Evolutionary conservation across 148 eudicot species (phyloP), one percentile per base, ranked within the genome.

Genomic region (Persicaria maculosa): DNA sequence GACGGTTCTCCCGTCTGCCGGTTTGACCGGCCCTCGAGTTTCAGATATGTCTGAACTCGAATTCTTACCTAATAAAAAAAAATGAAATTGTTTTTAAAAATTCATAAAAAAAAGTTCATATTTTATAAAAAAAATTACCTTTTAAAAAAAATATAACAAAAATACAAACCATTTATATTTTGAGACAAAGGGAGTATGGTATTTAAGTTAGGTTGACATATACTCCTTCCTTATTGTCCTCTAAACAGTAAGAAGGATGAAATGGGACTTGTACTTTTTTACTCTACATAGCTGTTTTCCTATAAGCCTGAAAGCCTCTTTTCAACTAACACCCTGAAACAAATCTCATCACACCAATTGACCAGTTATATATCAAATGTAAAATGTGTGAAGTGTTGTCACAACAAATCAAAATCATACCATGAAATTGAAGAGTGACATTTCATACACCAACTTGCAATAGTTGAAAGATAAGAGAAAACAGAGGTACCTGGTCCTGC

Each of bases 351-450:
- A 1, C 17, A 17, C 20, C 20, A 17, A 15, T 16, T 16, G 0
- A 53, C 58, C 58, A 52, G 14, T 9, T 3, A 52, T 52, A 12
- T 15, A 12, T 12, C 16, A 15, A 5, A 52, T 52, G 55, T 52
- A 12, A 31, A 31, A 52, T 52, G 14, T 52, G n/a, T 16, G 7
- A 54, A 54, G 20, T 54, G 17, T 54, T 54, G 58, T 54, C 58
- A 7, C 58, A 54, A n/a, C 58, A 54, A 54, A 54, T 16, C 58
- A 54, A 54, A 54, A 54, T 54, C 58, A 50, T 54, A 54, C 58
- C 58, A 54, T 54, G 58, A 52, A 52, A 50, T 50, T 50, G 54
- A 52, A n/a, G 55, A 54, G n/a, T 54, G 58, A 54, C 58, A 54
- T 54, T 14, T 54, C 58, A 54, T 54, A 16, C 58, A 17, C n/a